Conservation (phyloP, 192 early-diverging fungal genomes). For the Mortierella antarctica region DNA sequence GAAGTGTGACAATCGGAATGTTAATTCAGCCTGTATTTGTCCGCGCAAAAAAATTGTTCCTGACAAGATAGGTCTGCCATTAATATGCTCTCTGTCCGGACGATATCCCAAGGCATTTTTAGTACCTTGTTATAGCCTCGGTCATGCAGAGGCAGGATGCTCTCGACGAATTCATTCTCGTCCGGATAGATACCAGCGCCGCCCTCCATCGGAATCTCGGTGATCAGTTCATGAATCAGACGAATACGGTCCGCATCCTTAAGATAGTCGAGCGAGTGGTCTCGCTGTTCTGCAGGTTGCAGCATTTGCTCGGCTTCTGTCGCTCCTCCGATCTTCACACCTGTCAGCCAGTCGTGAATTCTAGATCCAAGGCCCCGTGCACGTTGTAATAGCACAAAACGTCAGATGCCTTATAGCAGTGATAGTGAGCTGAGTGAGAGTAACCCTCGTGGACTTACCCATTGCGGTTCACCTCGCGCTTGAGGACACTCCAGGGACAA, state of each 20-base stretch:
- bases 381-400: constrained; percentile 15
- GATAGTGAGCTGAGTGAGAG: not conserved
- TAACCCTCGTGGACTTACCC: constrained; percentile 42
- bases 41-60: not conserved
- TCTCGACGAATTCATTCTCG: constrained; percentile 66
- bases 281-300: constrained; percentile 24
- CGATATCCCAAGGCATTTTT: not conserved
- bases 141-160: constrained; percentile 86
- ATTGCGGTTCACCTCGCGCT: constrained; percentile 55
- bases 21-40: not conserved
- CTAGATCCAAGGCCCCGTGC: constrained; percentile 25
- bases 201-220: constrained; percentile 62
- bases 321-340: constrained; percentile 63
- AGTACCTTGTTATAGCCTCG: constrained; percentile 76
- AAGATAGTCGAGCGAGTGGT: constrained; percentile 36
- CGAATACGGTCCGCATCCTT: constrained; percentile 68
- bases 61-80: not conserved
- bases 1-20: not conserved
- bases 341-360: constrained; percentile 79
- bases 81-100: not conserved
- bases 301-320: constrained; percentile 29
- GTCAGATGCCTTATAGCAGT: not conserved
- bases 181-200: constrained; percentile 70
- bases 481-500: constrained; percentile 66
- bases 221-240: constrained; percentile 72